phyloP scores from a whole-genome alignment of 352 stramenopile genomes.

The Peronospora destructor region DNA sequence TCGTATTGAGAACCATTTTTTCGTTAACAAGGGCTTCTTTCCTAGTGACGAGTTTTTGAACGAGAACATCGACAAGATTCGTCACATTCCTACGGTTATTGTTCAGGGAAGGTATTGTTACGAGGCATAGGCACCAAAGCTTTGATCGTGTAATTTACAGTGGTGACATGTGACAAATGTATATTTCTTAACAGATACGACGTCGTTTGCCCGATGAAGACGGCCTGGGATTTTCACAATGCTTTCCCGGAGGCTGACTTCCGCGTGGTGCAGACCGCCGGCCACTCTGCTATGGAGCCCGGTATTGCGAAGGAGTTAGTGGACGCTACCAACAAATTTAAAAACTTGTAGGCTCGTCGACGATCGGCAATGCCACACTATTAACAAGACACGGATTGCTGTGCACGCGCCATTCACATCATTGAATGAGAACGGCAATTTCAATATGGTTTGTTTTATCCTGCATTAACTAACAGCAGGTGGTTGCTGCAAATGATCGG shows the following conservation, averaged over 20 bases:
- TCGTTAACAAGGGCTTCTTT: slow-evolving; percentile 88
- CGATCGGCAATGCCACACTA: background rate
- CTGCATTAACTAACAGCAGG: slow-evolving; percentile 12
- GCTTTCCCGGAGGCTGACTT: slow-evolving; percentile 63
- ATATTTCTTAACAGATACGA: slow-evolving; percentile 55
- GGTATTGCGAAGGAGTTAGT: slow-evolving; percentile 70
- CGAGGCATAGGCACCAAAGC: background rate
- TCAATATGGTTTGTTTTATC: slow-evolving; percentile 31
- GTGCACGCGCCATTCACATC: background rate
- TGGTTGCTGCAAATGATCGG: slow-evolving; percentile 7
- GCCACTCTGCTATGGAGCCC: slow-evolving; percentile 69
- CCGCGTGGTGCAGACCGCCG: slow-evolving; percentile 62
- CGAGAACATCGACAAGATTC: slow-evolving; percentile 86
- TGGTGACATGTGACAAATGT: background rate
- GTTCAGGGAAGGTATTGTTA: slow-evolving; percentile 73
- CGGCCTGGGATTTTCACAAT: slow-evolving; percentile 85
- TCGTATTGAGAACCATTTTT: slow-evolving; percentile 92
- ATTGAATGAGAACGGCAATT: background rate
- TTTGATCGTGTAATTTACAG: background rate
- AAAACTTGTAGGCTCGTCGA: slow-evolving; percentile 23
- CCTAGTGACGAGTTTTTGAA: slow-evolving; percentile 81
- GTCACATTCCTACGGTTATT: slow-evolving; percentile 88
- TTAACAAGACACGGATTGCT: slow-evolving; percentile 1
- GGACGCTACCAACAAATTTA: slow-evolving; percentile 66
- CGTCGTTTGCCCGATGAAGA: slow-evolving; percentile 84